Evolutionary conservation across 169 alveolate genomes (phyloP).

Genomic region (Plasmodium yoelii): DNA sequence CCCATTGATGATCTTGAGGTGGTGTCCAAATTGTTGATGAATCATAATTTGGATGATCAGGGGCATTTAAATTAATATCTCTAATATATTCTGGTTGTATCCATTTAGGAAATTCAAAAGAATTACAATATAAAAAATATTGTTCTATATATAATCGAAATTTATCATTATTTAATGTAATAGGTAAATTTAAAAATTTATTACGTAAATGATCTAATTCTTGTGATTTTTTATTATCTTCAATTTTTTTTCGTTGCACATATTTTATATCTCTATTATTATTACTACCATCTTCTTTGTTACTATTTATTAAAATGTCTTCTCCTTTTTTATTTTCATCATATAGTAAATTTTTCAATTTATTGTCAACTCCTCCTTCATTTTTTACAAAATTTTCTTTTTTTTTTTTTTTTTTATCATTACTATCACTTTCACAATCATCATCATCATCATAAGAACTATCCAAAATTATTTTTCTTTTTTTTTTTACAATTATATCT

Average conservation of each 20-base stretch:
- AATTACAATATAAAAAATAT: conserved; percentile 80
- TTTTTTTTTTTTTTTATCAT: not conserved
- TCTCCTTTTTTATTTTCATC: conserved; percentile 34
- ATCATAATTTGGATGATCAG: conserved; percentile 93
- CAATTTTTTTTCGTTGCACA: conserved; percentile 39
- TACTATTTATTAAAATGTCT: conserved; percentile 11
- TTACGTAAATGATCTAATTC: conserved; percentile 58
- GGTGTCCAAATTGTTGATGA: conserved; percentile 96
- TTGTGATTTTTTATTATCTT: conserved; percentile 58
- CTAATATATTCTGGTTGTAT: conserved; percentile 83
- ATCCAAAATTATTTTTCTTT: conserved; percentile 33
- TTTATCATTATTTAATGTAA: conserved; percentile 48
- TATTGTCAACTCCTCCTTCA: conserved; percentile 46
- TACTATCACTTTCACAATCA: not conserved
- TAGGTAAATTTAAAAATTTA: conserved; percentile 37
- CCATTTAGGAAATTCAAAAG: conserved; percentile 88
- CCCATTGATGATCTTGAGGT: conserved; percentile 88
- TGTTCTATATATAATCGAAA: conserved; percentile 81
- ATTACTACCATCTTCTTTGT: not conserved
- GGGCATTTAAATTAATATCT: conserved; percentile 91
- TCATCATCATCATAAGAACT: conserved; percentile 19
- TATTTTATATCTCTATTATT: conserved; percentile 11
- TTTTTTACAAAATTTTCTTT: not conserved
- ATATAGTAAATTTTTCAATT: conserved; percentile 27
- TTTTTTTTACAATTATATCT: conserved; percentile 42